Conservation (phyloP, 306 rosid species). For the cucumber (Cucumis sativus) region Cucumber_9930_V3 NC_026661.2:8001001-8001500, state of each 20-base stretch:
- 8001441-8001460: not conserved
- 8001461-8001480: not conserved
- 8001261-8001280: not conserved
- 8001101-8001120: constrained; percentile 78
- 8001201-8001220: not conserved
- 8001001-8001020: constrained; percentile 84
- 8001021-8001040: constrained; percentile 10
- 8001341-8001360: not conserved
- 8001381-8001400: not conserved
- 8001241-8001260: not conserved
- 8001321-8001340: constrained; percentile 53
- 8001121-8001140: constrained; percentile 94
- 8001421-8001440: not conserved
- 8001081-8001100: constrained; percentile 56
- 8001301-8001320: constrained; percentile 98
- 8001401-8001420: not conserved
- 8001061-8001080: not conserved
- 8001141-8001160: constrained; percentile 88
- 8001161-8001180: constrained; percentile 92
- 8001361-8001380: not conserved
- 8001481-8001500: not conserved
- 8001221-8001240: not conserved
- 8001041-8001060: constrained; percentile 3
- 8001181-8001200: constrained; percentile 76
- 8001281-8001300: constrained; percentile 42